phyloP scores from a whole-genome alignment of 1,284 basidiomycete species.

The Lentinula novae-zelandiae region DNA sequence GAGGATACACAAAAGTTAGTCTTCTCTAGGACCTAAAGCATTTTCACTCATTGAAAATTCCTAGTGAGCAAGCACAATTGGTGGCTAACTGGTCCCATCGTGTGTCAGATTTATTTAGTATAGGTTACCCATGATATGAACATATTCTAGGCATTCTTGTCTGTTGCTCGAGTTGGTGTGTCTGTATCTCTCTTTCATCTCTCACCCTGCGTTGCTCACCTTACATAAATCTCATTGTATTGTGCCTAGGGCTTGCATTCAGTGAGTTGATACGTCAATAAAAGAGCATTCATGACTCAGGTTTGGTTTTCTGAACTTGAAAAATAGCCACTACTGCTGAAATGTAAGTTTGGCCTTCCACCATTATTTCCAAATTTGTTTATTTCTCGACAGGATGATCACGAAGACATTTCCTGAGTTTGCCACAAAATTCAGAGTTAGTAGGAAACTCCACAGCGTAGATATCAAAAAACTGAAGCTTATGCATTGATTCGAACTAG shows the following conservation, averaged over 20 bases:
- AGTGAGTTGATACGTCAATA: not conserved
- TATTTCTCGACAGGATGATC: not conserved
- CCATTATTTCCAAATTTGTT: too few species aligned
- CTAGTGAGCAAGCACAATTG: not conserved
- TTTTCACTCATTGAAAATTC: not conserved
- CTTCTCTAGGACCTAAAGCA: not conserved
- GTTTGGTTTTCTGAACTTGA: not conserved
- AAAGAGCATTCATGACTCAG: not conserved
- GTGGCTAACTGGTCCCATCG: not conserved
- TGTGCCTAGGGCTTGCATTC: not conserved
- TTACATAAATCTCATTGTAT: not conserved
- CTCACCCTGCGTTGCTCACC: not conserved
- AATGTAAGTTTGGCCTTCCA: not conserved
- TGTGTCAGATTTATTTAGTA: not conserved
- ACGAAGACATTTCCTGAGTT: slow-evolving; percentile 1
- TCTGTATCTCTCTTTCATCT: not conserved
- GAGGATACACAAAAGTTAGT: not conserved
- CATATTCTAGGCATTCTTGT: not conserved
- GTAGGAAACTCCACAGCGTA: not conserved
- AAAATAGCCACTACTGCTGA: not conserved
- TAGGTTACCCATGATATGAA: too few species aligned
- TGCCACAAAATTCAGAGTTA: not conserved
- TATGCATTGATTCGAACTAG: not conserved
- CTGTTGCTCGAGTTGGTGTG: not conserved
- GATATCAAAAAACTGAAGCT: not conserved